Evolutionary conservation across 1,284 basidiomycete genomes (phyloP), one percentile per base, ranked within the genome.

Genomic region (Anthracocystis walkeri): DNA sequence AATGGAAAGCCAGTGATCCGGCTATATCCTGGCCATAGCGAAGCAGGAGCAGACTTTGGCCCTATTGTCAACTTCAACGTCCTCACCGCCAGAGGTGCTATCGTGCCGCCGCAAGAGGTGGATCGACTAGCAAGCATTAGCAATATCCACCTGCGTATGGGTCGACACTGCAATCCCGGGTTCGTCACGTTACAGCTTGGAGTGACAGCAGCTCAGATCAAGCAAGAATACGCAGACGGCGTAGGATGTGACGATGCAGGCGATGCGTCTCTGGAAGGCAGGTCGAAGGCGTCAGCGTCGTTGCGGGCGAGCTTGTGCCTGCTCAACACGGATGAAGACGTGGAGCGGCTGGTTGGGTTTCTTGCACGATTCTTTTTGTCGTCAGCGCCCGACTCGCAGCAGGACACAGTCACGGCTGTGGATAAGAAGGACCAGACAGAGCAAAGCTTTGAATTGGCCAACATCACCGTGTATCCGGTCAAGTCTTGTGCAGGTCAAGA

Each of bases 71-170:
- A 77, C 33, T 80, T 80, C 55, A 75, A 77, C 41, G 35, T 80
- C 8, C 55, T 68, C 5, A 58, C 58, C n/a, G 55, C 66, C 25
- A 38, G 14, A 12, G 54, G 65, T 18, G 2, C 35, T 14, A 49
- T 78, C 12, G 65, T 80, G 11, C 66, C 77, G 31, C 71, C 79
- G 21, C 65, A 72, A 29, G 75, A 79, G 52, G 71, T 77, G 18
- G 75, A 71, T 42, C 66, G 79, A 2, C 57, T 81, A 2, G 79
- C 79, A 14, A 68, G 64, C 54, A 60, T 81, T 55, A 64, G 60
- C 66, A 75, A 79, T 46, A 75, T 81, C 45, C 79, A 81, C 35
- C 52, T 81, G 6, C 70, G 79, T n/a, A 69, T 67, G 55, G 79
- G 79, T 8, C 56, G 79, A 31, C 75, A 79, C 51, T 81, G 79